phyloP scores from a whole-genome alignment of 2,329 filamentous ascomycete genomes.

The Pseudocercospora cruenta region DNA sequence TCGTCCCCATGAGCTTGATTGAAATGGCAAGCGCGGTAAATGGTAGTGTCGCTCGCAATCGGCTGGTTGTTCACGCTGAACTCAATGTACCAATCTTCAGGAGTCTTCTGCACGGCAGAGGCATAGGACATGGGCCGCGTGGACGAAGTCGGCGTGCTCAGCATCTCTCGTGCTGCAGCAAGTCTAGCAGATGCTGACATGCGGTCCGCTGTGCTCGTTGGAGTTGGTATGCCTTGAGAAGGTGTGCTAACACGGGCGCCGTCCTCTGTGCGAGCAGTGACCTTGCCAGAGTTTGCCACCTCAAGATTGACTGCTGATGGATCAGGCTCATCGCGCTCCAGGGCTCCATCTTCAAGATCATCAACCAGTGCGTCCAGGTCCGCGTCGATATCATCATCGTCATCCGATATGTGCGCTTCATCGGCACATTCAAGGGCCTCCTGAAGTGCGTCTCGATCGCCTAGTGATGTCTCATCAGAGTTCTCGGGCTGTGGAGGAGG shows the following conservation, averaged over 20 bases:
- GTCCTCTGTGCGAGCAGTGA: constrained; percentile 89
- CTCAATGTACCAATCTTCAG: constrained; percentile 96
- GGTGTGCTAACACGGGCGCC: constrained; percentile 85
- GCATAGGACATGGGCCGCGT: constrained; percentile 76
- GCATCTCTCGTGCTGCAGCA: constrained; percentile 39
- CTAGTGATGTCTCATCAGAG: constrained; percentile 39
- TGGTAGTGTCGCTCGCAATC: constrained; percentile 88
- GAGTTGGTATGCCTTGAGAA: constrained; percentile 57
- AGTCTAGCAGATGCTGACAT: constrained; percentile 38
- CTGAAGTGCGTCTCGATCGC: constrained; percentile 57
- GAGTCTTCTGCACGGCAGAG: constrained; percentile 75
- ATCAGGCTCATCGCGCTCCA: constrained; percentile 74
- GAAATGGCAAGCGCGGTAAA: constrained; percentile 90
- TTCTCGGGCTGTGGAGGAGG: constrained; percentile 30
- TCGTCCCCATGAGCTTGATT: constrained; percentile 66
- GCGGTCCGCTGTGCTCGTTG: constrained; percentile 34
- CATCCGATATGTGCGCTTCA: constrained; percentile 79
- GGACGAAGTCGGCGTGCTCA: constrained; percentile 53
- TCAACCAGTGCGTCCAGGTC: constrained; percentile 87
- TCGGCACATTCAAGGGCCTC: constrained; percentile 89
- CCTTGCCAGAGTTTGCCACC: constrained; percentile 80
- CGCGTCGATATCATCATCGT: constrained; percentile 63
- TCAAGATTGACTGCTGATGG: constrained; percentile 91
- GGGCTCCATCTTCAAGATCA: constrained; percentile 82
- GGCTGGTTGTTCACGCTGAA: constrained; percentile 85